Percentiles rank a stretch among this genome's conserved stretches.
These are phyloP conservation scores for Candida oleophila DNA, from an alignment of 805 yeast genomes.

Conservation along the genomic window DNA sequence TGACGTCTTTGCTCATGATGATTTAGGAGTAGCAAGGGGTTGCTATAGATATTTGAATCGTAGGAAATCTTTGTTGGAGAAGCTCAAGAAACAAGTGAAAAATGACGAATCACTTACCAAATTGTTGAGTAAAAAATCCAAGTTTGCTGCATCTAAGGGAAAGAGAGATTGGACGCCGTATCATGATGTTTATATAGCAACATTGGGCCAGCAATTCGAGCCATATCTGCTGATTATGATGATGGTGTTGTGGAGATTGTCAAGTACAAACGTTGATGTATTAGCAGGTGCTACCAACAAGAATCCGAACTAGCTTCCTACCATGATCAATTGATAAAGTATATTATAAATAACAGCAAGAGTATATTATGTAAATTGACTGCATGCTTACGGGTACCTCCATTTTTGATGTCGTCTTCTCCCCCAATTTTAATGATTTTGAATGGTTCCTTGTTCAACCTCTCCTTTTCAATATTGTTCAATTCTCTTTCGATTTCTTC, in stretches of 20 bases:
- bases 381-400: background rate
- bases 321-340: background rate
- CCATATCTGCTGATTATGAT: conserved; percentile 72
- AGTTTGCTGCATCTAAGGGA: conserved; percentile 30
- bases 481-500: conserved; percentile 38
- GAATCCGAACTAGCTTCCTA: conserved; percentile 1
- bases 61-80: conserved; percentile 48
- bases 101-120: conserved; percentile 32
- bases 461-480: conserved; percentile 23
- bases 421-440: conserved; percentile 30
- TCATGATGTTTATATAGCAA: conserved; percentile 56
- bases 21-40: conserved; percentile 85
- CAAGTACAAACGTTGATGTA: conserved; percentile 56
- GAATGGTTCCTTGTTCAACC: conserved; percentile 7
- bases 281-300: conserved; percentile 18
- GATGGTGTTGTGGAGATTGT: conserved; percentile 72
- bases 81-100: conserved; percentile 35
- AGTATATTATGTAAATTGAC: background rate
- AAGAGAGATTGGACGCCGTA: conserved; percentile 66
- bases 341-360: background rate
- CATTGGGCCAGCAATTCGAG: conserved; percentile 54
- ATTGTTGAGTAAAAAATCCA: conserved; percentile 35
- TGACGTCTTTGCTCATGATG: conserved; percentile 75
- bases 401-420: conserved; percentile 13
- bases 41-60: conserved; percentile 59